Base-by-base conservation (phyloP, 306 rosid genomes). In the Casuarina cunninghamiana region DNA sequence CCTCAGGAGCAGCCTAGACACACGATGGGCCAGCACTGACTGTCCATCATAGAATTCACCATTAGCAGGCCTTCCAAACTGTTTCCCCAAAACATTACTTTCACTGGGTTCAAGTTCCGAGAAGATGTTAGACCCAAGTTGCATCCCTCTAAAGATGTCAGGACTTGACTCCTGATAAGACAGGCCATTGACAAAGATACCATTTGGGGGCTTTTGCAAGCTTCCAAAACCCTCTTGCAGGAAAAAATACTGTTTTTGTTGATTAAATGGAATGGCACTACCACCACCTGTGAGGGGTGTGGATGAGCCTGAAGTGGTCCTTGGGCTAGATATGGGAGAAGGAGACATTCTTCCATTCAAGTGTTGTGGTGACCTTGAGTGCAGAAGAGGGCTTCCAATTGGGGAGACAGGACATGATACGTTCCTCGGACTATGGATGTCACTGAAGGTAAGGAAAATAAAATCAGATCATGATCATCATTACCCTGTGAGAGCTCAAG, bases 351-450 rank as follows among this genome's bases (percentile, higher is more conserved):
- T 86, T 46, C 97, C 98, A 86, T 87, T 92, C 78, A 88, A 79
- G 85, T 87, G 94, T 73, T 91, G 91, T n/a, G 99, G 96, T 26
- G 98, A 96, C 82, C 93, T 91, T 70, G 99, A 90, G 85, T 87
- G 84, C 87, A 91, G 86, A 83, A 91, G 95, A 81, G 99, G 99
- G 90, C 99, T 96, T 86, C 97, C 99, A 37, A 93, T 87, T 69
- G 99, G 99, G 57, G 99, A 96, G 75, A 96, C 98, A 3, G 97
- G 99, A 82, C 99, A 96, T 78, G 99, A 96, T 78, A 96, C 84
- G 77, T 93, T 96, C 86, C 90, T 85, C 53, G 91, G 90, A 77
- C 90, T 87, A 58, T 84, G 93, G 84, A 86, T 86, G 78, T 96
- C 99, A 80, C 97, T 96, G 96, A 72, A 83, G 78, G 85, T 67